A percentile compares a stretch with the other conserved stretches of the same genome.
These are phyloP conservation scores for Lindgomyces ingoldianus DNA, from an alignment of 495 filamentous ascomycete species.

Conservation along the genomic window DNA sequence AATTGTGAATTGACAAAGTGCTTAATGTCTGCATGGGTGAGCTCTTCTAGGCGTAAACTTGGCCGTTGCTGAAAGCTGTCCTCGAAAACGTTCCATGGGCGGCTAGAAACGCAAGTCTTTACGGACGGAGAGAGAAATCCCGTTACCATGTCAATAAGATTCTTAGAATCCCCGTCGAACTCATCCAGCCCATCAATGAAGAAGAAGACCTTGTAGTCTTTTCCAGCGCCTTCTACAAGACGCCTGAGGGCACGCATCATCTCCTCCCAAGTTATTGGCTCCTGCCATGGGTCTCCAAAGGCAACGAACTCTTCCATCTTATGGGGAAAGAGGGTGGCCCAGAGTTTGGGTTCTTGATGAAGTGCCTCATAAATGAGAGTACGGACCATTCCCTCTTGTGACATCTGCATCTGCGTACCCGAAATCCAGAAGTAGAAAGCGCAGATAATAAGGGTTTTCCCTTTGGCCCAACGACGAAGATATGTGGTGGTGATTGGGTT, in stretches of 20 bases:
- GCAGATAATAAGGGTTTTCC: conserved; percentile 6
- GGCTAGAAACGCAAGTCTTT: conserved; percentile 27
- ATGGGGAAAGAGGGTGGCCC: conserved; percentile 4
- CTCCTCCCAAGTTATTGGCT: neutral
- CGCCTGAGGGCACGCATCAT: neutral
- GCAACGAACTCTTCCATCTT: conserved; percentile 13
- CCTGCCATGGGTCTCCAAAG: neutral
- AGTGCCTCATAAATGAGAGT: conserved; percentile 15
- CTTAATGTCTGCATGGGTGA: conserved; percentile 24
- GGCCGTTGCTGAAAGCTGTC: conserved; percentile 17
- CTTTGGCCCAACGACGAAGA: conserved; percentile 7
- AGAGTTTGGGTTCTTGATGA: neutral
- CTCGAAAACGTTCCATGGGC: conserved; percentile 32
- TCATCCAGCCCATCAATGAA: conserved; percentile 35
- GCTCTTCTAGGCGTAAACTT: conserved; percentile 18
- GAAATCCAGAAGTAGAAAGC: conserved; percentile 33
- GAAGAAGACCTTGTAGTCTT: conserved; percentile 17
- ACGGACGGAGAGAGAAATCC: conserved; percentile 1
- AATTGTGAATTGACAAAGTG: conserved; percentile 6
- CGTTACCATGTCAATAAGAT: conserved; percentile 7
- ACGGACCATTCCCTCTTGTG: conserved; percentile 21
- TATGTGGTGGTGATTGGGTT: conserved; percentile 9
- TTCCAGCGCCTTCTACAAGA: neutral
- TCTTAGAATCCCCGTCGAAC: conserved; percentile 13
- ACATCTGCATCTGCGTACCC: conserved; percentile 26